Evolutionary conservation across 345 rosid species (phyloP).

Genomic region (Geranium brycei): DNA sequence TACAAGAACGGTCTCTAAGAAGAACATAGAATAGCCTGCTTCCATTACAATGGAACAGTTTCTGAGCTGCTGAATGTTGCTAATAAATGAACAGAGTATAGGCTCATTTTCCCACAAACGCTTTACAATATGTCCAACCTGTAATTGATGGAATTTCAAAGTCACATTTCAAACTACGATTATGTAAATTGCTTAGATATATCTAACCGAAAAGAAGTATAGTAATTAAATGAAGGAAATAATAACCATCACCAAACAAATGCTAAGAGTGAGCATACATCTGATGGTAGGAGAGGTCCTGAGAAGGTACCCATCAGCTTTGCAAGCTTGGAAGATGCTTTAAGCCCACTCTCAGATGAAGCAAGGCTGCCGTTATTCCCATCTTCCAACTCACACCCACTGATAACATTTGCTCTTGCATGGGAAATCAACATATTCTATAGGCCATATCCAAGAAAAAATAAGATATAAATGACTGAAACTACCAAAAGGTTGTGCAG

Average conservation of each 20-base stretch:
- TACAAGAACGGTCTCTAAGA: constrained; percentile 65
- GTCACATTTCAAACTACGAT: constrained; percentile 2
- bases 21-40: constrained; percentile 53
- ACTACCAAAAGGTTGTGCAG: neutral
- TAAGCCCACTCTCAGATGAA: constrained; percentile 15
- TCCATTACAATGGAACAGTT: constrained; percentile 18
- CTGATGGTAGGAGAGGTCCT: constrained; percentile 54
- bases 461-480: neutral
- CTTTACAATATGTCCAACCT: constrained; percentile 53
- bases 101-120: constrained; percentile 74
- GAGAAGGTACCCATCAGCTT: constrained; percentile 23
- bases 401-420: constrained; percentile 41
- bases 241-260: neutral
- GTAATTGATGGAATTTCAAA: constrained; percentile 11
- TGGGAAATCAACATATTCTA: constrained; percentile 30
- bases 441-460: constrained; percentile 10
- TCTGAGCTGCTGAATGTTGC: constrained; percentile 56
- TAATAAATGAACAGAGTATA: constrained; percentile 60
- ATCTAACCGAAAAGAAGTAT: neutral
- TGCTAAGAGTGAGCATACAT: constrained; percentile 32
- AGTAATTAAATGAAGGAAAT: constrained; percentile 4
- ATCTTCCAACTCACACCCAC: constrained; percentile 25
- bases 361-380: constrained; percentile 19
- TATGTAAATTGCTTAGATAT: neutral
- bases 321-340: constrained; percentile 17